Evolutionary conservation across 140 eudicot genomes (phyloP).

Genomic region (Cichorium intybus): DNA sequence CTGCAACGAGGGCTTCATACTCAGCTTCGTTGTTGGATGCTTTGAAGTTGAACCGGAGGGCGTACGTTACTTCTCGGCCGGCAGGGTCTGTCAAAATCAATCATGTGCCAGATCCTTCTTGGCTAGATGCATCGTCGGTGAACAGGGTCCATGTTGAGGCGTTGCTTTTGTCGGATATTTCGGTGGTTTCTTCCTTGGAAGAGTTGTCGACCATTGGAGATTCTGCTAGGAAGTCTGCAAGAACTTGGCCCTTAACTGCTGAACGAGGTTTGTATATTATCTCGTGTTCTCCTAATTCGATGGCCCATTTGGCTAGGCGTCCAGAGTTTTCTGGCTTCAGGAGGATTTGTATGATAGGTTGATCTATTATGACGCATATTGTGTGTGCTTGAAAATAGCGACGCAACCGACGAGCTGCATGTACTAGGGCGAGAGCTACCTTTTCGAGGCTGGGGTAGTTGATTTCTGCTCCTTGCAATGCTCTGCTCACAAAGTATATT

Average conservation of each 20-base stretch:
- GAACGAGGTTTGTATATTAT: neutral
- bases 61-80: neutral
- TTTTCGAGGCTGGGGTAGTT: too few relatives aligned
- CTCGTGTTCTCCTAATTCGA: neutral
- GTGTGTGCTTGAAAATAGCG: too few relatives aligned
- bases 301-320: too few relatives aligned
- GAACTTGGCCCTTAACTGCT: neutral
- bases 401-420: too few relatives aligned
- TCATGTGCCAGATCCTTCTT: neutral
- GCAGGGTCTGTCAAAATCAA: neutral
- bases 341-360: too few relatives aligned
- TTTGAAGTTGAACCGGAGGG: neutral
- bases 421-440: too few relatives aligned
- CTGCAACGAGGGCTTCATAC: neutral
- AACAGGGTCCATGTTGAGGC: neutral
- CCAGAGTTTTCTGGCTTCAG: too few relatives aligned
- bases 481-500: neutral
- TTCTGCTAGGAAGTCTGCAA: conserved; percentile 1
- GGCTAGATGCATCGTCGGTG: neutral
- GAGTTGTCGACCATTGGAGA: neutral
- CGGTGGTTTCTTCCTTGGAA: neutral
- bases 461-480: neutral
- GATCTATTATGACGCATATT: too few relatives aligned
- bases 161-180: neutral
- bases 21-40: neutral